A percentile compares a stretch with the other conserved stretches of the same genome.
These are phyloP conservation scores for Pyrus betulifolia DNA, from an alignment of 306 rosid genomes.

Conservation along the genomic window DNA sequence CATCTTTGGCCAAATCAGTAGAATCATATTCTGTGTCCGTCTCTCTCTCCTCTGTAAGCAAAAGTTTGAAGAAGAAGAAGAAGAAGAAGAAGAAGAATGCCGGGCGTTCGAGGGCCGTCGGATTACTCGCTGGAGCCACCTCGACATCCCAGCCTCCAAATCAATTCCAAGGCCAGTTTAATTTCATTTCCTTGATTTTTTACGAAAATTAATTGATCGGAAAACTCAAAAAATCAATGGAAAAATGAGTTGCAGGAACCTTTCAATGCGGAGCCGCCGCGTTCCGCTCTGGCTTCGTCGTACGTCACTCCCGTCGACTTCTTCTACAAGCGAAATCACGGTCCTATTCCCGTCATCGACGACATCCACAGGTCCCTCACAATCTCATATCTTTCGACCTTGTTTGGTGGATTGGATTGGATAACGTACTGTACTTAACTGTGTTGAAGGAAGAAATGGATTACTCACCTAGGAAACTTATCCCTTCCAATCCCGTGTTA, in stretches of 20 bases:
- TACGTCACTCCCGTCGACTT: constrained; percentile 75
- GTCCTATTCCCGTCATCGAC: constrained; percentile 69
- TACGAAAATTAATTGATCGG: not conserved
- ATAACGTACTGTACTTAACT: too few relatives aligned
- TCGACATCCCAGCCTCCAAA: constrained; percentile 50
- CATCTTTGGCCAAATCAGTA: not conserved
- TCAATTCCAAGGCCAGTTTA: constrained; percentile 54
- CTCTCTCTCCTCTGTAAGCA: not conserved
- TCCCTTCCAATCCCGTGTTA: too few relatives aligned
- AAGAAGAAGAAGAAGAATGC: constrained; percentile 39
- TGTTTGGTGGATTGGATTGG: too few relatives aligned
- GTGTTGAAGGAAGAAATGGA: too few relatives aligned
- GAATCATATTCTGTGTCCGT: not conserved
- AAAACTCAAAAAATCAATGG: too few relatives aligned
- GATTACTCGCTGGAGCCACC: constrained; percentile 70
- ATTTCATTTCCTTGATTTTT: not conserved
- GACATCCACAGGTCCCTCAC: constrained; percentile 53
- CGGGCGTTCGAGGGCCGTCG: constrained; percentile 60
- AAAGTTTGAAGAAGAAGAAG: not conserved
- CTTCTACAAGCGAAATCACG: constrained; percentile 91
- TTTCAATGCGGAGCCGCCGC: constrained; percentile 85
- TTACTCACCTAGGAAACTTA: too few relatives aligned
- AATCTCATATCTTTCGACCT: not conserved
- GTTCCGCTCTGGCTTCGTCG: constrained; percentile 47
- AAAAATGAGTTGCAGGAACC: constrained; percentile 46